A percentile compares a stretch with the other conserved stretches of the same genome.
phyloP scores from a whole-genome alignment of 2,329 filamentous ascomycete species.

The Scolecobasidium constrictum region DNA sequence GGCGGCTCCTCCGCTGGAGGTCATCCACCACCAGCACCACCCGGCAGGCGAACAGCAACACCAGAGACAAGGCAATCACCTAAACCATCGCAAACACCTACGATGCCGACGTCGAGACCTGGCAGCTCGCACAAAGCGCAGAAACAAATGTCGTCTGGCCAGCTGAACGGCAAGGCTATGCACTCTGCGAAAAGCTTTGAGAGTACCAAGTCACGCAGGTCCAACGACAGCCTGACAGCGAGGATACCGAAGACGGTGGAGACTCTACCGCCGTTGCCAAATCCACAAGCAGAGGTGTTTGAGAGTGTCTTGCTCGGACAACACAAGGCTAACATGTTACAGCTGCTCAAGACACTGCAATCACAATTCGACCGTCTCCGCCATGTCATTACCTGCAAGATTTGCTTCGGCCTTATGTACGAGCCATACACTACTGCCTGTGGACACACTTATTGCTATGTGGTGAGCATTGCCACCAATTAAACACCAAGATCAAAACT shows the following conservation, averaged over 20 bases:
- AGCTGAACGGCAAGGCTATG: background rate
- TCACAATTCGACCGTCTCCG: constrained; percentile 51
- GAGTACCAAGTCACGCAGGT: constrained; percentile 6
- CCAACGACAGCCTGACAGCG: constrained; percentile 8
- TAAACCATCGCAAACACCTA: background rate
- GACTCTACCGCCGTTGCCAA: constrained; percentile 15
- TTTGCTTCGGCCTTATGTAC: constrained; percentile 58
- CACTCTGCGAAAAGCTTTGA: constrained; percentile 6
- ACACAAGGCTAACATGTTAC: constrained; percentile 9
- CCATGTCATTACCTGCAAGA: constrained; percentile 52
- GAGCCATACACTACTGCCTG: constrained; percentile 59
- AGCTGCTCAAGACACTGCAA: constrained; percentile 28
- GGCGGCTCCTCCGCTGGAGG: background rate
- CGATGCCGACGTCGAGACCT: background rate
- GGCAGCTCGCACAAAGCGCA: constrained; percentile 1
- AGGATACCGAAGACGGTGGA: background rate
- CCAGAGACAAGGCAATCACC: background rate
- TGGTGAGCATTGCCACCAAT: constrained; percentile 33
- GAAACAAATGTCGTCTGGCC: background rate
- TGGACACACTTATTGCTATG: constrained; percentile 64
- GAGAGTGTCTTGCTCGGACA: background rate
- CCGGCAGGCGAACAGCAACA: background rate
- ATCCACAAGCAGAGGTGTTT: constrained; percentile 24
- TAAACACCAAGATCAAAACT: constrained; percentile 12
- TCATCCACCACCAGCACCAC: no score